Evolutionary conservation across 768 basidiomycete species (phyloP).

Genomic region (Naematelia encephala): DNA sequence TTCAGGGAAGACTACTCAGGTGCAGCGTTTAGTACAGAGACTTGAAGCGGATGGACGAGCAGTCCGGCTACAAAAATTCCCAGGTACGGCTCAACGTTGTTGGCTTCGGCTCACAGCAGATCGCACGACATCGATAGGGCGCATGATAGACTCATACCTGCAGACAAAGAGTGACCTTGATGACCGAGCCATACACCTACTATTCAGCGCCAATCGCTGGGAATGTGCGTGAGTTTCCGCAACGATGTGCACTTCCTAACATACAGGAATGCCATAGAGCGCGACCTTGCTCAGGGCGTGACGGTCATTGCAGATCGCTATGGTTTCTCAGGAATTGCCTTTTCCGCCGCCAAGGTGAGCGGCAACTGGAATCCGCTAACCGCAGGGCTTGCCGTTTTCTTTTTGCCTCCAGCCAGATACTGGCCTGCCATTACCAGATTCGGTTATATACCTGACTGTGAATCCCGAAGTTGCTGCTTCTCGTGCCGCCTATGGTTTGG

Average conservation of each 20-base stretch:
- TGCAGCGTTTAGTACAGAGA: conserved; percentile 59
- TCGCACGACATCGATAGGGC: conserved; percentile 82
- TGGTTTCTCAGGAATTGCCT: conserved; percentile 93
- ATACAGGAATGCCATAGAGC: conserved; percentile 61
- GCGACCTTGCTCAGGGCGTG: conserved; percentile 62
- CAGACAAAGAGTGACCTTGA: conserved; percentile 79
- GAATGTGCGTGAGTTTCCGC: conserved; percentile 67
- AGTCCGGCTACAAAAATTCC: conserved; percentile 75
- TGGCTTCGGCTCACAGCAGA: conserved; percentile 56
- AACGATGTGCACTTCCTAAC: background rate
- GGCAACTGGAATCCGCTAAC: background rate
- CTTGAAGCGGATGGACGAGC: conserved; percentile 55
- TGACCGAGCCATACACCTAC: conserved; percentile 83
- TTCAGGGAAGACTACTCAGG: conserved; percentile 91
- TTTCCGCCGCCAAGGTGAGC: conserved; percentile 57
- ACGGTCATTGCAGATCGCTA: conserved; percentile 87
- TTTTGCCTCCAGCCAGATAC: conserved; percentile 86
- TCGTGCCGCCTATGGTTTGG: conserved; percentile 78
- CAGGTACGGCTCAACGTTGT: conserved; percentile 58
- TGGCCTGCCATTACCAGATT: conserved; percentile 83
- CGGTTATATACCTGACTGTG: conserved; percentile 82
- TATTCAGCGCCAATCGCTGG: conserved; percentile 98
- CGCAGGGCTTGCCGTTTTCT: conserved; percentile 61
- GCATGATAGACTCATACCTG: conserved; percentile 90
- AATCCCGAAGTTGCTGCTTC: conserved; percentile 63